A percentile compares a stretch with the other conserved stretches of the same genome.
Conservation (phyloP, 345 rosid genomes). For the Camelina laxa region DNA sequence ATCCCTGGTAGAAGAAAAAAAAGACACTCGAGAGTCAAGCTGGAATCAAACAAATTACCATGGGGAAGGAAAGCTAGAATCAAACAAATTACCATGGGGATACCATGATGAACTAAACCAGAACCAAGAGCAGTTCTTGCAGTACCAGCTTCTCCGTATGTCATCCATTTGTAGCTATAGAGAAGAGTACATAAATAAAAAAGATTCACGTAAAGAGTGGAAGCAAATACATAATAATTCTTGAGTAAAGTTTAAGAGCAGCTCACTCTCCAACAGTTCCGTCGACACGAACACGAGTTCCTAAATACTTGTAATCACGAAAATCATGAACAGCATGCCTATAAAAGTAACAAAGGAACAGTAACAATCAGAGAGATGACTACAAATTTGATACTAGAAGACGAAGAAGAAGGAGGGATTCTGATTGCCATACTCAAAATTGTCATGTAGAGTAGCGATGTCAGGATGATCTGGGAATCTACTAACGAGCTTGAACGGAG, state of each 20-base stretch:
- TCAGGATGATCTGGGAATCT: constrained; percentile 88
- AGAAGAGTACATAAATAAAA: constrained; percentile 13
- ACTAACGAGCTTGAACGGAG: constrained; percentile 77
- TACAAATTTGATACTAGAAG: constrained; percentile 27
- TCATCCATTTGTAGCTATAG: constrained; percentile 90
- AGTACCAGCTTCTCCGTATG: constrained; percentile 91
- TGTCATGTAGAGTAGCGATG: constrained; percentile 86
- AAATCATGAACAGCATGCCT: constrained; percentile 78
- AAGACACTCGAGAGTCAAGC: neutral
- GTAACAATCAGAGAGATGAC: constrained; percentile 17
- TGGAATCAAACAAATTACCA: neutral
- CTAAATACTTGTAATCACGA: constrained; percentile 84
- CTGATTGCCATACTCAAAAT: constrained; percentile 69
- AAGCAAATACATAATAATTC: neutral
- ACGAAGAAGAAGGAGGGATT: neutral
- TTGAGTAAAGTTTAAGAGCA: constrained; percentile 3
- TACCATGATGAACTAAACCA: constrained; percentile 72
- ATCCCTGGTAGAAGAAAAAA: constrained; percentile 58
- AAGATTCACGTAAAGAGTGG: neutral
- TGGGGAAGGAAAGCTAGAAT: no score
- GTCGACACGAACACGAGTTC: constrained; percentile 81
- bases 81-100: constrained; percentile 54
- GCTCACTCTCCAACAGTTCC: constrained; percentile 98
- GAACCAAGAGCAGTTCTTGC: constrained; percentile 89
- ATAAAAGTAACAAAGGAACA: neutral